Percentiles rank a stretch among this genome's conserved stretches.
Evolutionary conservation across 2,329 filamentous ascomycete genomes (phyloP).

Genomic region (Chrysoporthe deuterocubensis): DNA sequence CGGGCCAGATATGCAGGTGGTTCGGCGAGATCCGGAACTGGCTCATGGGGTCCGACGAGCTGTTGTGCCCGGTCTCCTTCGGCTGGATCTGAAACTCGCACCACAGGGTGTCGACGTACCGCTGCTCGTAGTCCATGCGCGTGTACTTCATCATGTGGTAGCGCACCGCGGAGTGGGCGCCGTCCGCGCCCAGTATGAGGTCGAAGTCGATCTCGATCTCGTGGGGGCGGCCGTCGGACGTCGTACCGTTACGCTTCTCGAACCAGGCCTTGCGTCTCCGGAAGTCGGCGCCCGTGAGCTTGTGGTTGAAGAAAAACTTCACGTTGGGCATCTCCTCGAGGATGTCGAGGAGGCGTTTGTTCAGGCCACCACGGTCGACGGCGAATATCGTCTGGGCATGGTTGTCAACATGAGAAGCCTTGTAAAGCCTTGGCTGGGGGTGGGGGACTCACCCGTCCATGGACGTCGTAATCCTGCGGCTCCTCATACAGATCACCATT

Average conservation of each 20-base stretch:
- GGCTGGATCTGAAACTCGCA: constrained; percentile 88
- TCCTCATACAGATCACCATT: constrained; percentile 73
- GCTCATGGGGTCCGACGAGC: constrained; percentile 39
- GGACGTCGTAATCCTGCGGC: constrained; percentile 87
- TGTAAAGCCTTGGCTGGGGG: too few relatives aligned
- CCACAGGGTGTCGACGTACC: constrained; percentile 97
- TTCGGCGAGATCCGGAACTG: constrained; percentile 84
- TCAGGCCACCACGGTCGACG: constrained; percentile 82
- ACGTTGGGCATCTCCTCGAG: constrained; percentile 87
- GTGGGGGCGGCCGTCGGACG: constrained; percentile 49
- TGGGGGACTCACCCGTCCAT: constrained; percentile 70
- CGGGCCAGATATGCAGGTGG: constrained; percentile 97
- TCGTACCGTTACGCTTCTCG: constrained; percentile 56
- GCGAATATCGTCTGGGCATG: constrained; percentile 73
- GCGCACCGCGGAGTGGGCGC: constrained; percentile 87
- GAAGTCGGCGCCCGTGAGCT: constrained; percentile 89
- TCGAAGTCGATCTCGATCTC: constrained; percentile 90
- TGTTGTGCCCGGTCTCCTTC: constrained; percentile 34
- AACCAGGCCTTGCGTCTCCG: constrained; percentile 83
- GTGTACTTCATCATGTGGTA: constrained; percentile 97
- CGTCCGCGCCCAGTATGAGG: constrained; percentile 91
- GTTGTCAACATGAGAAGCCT: background rate
- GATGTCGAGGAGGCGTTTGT: constrained; percentile 81
- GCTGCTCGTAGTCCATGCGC: constrained; percentile 87
- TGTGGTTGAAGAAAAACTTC: constrained; percentile 89